A percentile compares a stretch with the other conserved stretches of the same genome.
These are phyloP conservation scores for Aureobasidium melanogenum DNA, from an alignment of 2,329 filamentous ascomycete genomes.

Conservation along the genomic window DNA sequence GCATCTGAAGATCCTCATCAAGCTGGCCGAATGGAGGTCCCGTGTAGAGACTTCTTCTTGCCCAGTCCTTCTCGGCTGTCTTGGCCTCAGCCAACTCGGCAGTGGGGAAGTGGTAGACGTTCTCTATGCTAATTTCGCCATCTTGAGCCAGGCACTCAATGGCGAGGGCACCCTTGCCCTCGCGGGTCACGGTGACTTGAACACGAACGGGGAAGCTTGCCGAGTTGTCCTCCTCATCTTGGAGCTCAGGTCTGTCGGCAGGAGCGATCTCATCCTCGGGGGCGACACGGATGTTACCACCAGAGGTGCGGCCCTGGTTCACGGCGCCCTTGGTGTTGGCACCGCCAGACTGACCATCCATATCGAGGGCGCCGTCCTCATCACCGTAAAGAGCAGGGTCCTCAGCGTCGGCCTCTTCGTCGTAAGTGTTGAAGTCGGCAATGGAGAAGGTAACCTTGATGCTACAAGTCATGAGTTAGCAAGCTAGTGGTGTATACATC, in stretches of 20 bases:
- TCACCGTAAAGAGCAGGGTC: conserved; percentile 25
- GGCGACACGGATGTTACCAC: conserved; percentile 45
- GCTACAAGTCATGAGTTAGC: conserved; percentile 30
- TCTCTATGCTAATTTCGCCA: conserved; percentile 78
- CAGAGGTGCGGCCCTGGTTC: conserved; percentile 43
- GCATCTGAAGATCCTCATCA: conserved; percentile 87
- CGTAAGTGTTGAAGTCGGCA: conserved; percentile 58
- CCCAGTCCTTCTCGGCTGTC: conserved; percentile 60
- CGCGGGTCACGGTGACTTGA: conserved; percentile 82
- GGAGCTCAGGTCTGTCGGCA: conserved; percentile 48
- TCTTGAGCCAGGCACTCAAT: conserved; percentile 83
- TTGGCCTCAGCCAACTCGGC: conserved; percentile 67
- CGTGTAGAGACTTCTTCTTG: conserved; percentile 70
- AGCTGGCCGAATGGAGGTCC: conserved; percentile 90
- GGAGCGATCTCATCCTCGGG: conserved; percentile 49
- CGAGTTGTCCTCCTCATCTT: conserved; percentile 48
- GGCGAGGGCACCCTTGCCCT: conserved; percentile 72
- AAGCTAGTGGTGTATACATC: not conserved
- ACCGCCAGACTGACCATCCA: conserved; percentile 44
- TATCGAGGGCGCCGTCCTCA: conserved; percentile 28
- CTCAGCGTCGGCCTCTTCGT: conserved; percentile 17
- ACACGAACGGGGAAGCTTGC: conserved; percentile 69
- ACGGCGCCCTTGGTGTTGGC: conserved; percentile 48
- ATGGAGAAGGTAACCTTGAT: conserved; percentile 80
- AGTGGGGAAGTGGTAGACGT: conserved; percentile 79